These are phyloP conservation scores for Mucor circinelloides DNA, from an alignment of 371 early-diverging fungal genomes.

Conservation along the genomic window DNA sequence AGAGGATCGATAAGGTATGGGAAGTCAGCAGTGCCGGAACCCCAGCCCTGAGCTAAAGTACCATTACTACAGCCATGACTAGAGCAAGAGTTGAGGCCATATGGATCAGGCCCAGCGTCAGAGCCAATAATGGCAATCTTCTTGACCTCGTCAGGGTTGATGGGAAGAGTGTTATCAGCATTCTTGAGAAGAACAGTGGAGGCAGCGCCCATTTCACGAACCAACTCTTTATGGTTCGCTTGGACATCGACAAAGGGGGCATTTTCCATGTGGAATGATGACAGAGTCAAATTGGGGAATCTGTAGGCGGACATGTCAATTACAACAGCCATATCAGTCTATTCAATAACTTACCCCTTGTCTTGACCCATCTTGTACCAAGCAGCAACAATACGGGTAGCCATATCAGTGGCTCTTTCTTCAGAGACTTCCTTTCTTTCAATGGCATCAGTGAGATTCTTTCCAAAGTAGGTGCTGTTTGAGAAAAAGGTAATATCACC, in stretches of 20 bases:
- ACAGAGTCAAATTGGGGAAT: constrained; percentile 37
- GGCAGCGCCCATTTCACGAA: constrained; percentile 53
- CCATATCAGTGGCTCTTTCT: constrained; percentile 56
- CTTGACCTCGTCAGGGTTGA: constrained; percentile 22
- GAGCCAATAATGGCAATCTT: constrained; percentile 54
- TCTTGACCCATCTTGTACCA: constrained; percentile 53
- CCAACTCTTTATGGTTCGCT: constrained; percentile 34
- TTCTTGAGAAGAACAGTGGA: constrained; percentile 53
- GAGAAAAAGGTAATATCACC: constrained; percentile 35
- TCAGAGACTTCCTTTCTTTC: constrained; percentile 27
- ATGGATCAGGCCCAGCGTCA: constrained; percentile 23
- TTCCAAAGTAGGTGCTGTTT: constrained; percentile 34
- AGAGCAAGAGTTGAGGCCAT: constrained; percentile 16
- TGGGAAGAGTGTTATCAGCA: constrained; percentile 33
- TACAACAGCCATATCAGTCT: not conserved
- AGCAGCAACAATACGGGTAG: constrained; percentile 56
- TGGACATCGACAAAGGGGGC: constrained; percentile 43
- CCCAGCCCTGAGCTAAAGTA: constrained; percentile 66
- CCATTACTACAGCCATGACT: constrained; percentile 43
- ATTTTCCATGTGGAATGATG: constrained; percentile 25
- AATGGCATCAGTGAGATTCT: constrained; percentile 37
- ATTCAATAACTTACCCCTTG: constrained; percentile 11
- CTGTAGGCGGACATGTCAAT: not conserved
- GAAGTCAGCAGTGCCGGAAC: constrained; percentile 61
- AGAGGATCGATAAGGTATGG: constrained; percentile 55